Percentiles rank a stretch among this genome's conserved stretches.
Evolutionary conservation across 495 filamentous ascomycete genomes (phyloP).

Genomic region (Astrothelium subdiscretum): DNA sequence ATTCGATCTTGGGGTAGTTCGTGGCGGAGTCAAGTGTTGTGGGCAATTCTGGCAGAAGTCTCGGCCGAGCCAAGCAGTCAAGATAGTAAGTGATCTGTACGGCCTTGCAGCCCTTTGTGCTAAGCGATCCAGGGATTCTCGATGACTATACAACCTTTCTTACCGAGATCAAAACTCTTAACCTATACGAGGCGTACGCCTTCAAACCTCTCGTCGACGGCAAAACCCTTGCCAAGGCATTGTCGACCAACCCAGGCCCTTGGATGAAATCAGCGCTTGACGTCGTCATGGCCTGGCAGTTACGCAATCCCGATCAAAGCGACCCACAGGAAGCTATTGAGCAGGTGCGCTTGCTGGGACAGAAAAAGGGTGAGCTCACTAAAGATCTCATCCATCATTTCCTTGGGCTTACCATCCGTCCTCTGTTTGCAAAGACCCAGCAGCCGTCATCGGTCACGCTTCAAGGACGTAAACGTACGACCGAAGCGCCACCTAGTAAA

Average conservation of each 20-base stretch:
- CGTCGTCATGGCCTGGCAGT: constrained; percentile 70
- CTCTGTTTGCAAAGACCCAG: constrained; percentile 25
- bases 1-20: constrained; percentile 62
- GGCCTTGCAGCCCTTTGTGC: neutral
- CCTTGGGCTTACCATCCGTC: constrained; percentile 32
- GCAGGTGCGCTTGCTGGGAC: constrained; percentile 35
- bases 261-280: constrained; percentile 71
- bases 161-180: constrained; percentile 35
- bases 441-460: constrained; percentile 15
- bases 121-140: constrained; percentile 27
- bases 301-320: constrained; percentile 56
- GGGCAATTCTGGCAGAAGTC: constrained; percentile 36
- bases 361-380: constrained; percentile 29
- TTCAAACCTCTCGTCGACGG: constrained; percentile 39
- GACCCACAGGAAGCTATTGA: constrained; percentile 54
- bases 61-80: constrained; percentile 6
- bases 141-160: constrained; percentile 22
- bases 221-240: constrained; percentile 43
- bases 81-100: constrained; percentile 9
- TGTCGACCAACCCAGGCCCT: constrained; percentile 53
- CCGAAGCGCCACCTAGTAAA: constrained; percentile 7
- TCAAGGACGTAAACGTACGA: constrained; percentile 16
- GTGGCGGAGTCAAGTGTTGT: constrained; percentile 67
- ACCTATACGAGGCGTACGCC: constrained; percentile 33
- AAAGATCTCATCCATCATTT: constrained; percentile 26